Conservation (phyloP, 257 asterid species). For the Sherardia arvensis region DNA sequence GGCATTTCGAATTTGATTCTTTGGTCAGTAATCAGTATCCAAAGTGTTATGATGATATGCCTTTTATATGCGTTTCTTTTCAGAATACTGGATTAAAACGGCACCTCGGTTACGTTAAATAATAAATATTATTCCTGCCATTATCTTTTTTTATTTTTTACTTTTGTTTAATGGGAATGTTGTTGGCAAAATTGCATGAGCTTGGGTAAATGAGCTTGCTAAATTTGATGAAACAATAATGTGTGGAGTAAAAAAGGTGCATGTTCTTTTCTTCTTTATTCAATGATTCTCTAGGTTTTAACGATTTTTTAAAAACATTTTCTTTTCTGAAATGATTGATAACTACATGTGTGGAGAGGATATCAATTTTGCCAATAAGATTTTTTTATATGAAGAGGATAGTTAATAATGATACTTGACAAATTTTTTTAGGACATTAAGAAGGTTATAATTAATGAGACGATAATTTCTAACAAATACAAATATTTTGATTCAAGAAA, state of each 20-base stretch:
- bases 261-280: too few species aligned
- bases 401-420: too few species aligned
- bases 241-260: too few species aligned
- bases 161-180: not conserved
- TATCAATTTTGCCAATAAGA: too few species aligned
- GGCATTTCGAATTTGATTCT: conserved; percentile 9
- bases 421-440: too few species aligned
- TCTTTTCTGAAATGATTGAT: not conserved
- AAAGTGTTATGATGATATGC: not conserved
- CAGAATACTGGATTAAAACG: not conserved
- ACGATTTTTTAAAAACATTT: not conserved
- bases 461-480: too few species aligned
- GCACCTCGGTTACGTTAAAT: not conserved
- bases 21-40: not conserved
- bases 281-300: not conserved
- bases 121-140: not conserved
- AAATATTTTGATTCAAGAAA: too few species aligned
- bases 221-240: too few species aligned
- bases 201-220: too few species aligned
- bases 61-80: not conserved
- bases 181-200: not conserved
- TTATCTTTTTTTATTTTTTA: too few species aligned
- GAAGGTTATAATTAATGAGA: too few species aligned
- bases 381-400: too few species aligned
- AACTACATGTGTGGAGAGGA: not conserved